Conservation (phyloP, 2,329 filamentous ascomycete genomes). For the Pseudocercospora crystallina region DNA sequence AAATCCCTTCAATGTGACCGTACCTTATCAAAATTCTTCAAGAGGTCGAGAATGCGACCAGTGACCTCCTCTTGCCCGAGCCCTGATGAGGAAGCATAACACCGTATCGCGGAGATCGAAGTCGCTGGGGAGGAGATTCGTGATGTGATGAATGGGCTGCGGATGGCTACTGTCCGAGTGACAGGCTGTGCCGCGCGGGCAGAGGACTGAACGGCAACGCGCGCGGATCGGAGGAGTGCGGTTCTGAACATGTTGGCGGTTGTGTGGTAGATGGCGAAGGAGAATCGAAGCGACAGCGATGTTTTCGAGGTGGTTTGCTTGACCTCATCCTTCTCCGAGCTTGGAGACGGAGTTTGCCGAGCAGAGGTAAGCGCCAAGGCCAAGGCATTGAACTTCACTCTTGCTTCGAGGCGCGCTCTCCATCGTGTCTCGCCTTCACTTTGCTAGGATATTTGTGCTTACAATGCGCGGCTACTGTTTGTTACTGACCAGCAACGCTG, state of each 20-base stretch:
- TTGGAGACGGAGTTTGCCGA: too few species aligned
- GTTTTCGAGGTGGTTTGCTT: too few species aligned
- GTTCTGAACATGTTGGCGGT: conserved; percentile 78
- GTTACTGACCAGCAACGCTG: too few species aligned
- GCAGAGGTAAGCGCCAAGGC: too few species aligned
- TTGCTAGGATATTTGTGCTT: too few species aligned
- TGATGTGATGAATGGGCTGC: conserved; percentile 60
- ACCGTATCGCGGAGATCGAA: conserved; percentile 69
- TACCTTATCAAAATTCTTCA: conserved; percentile 98
- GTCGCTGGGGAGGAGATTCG: conserved; percentile 62
- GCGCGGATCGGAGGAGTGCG: conserved; percentile 75
- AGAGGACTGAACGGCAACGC: conserved; percentile 47
- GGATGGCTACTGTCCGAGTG: conserved; percentile 39
- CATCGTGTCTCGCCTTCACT: too few species aligned
- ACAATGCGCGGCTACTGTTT: too few species aligned
- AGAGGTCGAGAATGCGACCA: conserved; percentile 84
- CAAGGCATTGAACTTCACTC: too few species aligned
- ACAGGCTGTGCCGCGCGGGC: conserved; percentile 57
- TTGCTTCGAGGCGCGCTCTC: too few species aligned
- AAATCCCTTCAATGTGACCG: conserved; percentile 25
- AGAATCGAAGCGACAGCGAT: too few species aligned
- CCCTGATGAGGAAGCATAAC: conserved; percentile 80
- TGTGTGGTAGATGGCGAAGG: background rate
- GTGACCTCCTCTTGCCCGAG: conserved; percentile 83
- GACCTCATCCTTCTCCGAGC: too few species aligned